Evolutionary conservation across 176 grass and related monocot genomes (phyloP), one percentile per base, ranked within the genome.

Genomic region (Oryza brachyantha): DNA sequence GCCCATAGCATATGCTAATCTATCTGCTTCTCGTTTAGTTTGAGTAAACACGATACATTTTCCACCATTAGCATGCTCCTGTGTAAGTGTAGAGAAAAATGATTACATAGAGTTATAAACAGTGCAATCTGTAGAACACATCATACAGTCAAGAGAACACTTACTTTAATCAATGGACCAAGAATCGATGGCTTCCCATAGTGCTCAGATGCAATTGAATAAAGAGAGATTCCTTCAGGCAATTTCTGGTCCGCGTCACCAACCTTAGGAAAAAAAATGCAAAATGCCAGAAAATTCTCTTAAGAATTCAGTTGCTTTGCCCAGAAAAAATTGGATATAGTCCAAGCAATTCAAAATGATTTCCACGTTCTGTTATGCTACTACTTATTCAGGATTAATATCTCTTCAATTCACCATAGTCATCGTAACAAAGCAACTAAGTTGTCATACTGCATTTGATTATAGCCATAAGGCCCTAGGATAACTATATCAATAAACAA

Each of bases 21-120:
- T 81, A 84, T 98, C 95, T 34, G 95, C 95, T 68, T 94, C 95
- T 38, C 92, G 82, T 78, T 98, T 98, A 55, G 95, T 98, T 82
- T 98, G 95, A 36, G 95, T 98, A 82, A 98, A 98, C 32, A 98
- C 83, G 74, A 98, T 94, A 66, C 92, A 98, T 79, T 98, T 98
- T 29, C 95, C 95, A 76, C 95, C 92, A 84, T 94, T 90, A 64
- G 87, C 95, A 84, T 98, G 85, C 84, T 98, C 95, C 92, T 98
- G 66, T 41, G 19, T 37, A 84, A 11, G 29, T 79, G 58, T 66
- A 37, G 24, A 36, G 58, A 46, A 39, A 67, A 62, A 79, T 77
- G 43, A 57, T 65, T 70, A 68, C 14, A n/a, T 61, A 37, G 19
- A 55, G 16, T 80, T 71, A 57, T 17, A 29, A 16, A 64, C 12